Evolutionary conservation across 108 stramenopile species (phyloP).

Genomic region (Schizochytrium sp.): DNA sequence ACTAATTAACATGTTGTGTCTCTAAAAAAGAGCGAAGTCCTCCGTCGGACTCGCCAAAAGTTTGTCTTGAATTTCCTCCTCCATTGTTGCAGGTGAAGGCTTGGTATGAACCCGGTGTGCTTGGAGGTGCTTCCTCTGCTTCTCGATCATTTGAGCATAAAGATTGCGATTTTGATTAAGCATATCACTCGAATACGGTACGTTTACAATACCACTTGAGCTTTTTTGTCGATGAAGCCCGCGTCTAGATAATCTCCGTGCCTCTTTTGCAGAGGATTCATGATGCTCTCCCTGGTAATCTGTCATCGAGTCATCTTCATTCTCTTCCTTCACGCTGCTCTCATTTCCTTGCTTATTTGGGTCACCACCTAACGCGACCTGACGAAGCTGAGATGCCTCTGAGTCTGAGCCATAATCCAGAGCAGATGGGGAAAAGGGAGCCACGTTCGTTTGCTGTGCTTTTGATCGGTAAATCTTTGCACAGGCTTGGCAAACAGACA

Average conservation of each 20-base stretch:
- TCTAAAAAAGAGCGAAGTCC: constrained; percentile 50
- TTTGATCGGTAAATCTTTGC: neutral
- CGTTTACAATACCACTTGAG: neutral
- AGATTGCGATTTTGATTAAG: constrained; percentile 13
- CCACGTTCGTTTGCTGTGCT: neutral
- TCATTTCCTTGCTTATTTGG: neutral
- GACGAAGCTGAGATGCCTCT: neutral
- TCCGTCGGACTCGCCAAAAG: constrained; percentile 52
- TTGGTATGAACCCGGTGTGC: neutral
- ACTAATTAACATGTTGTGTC: neutral
- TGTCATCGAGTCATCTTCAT: neutral
- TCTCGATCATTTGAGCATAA: constrained; percentile 8
- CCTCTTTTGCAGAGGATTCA: neutral
- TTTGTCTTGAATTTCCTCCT: neutral
- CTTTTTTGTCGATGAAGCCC: neutral
- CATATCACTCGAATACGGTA: constrained; percentile 57
- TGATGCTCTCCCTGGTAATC: neutral
- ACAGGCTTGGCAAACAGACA: neutral
- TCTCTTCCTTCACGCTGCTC: neutral
- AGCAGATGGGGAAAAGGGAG: no score
- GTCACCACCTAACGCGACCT: neutral
- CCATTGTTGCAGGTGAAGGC: neutral
- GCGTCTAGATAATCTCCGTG: constrained; percentile 2
- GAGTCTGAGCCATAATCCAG: no score
- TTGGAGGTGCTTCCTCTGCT: constrained; percentile 11